Evolutionary conservation across 805 yeast genomes (phyloP), one percentile per base, ranked within the genome.

Genomic region (Wickerhamiella azyma): DNA sequence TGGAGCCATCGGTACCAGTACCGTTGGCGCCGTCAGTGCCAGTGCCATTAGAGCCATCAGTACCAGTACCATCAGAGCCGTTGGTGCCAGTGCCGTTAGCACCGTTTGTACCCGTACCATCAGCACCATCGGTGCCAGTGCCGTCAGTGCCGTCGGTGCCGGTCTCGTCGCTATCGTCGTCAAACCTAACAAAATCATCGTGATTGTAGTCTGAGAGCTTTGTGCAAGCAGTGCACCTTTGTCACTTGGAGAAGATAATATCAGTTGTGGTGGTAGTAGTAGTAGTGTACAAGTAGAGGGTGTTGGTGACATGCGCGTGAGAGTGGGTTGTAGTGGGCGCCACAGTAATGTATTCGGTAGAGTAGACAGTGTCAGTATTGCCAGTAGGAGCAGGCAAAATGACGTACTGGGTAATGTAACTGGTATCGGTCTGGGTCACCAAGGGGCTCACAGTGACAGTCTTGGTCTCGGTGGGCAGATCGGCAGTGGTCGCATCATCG

Each of bases 341-440:
- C 26, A 36, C 26, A 37, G 43, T 40, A 9, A 29, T 26, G 30
- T 29, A 43, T 24, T 17, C 18, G 21, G 46, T 43, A 11, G 41
- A 24, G 37, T 28, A 21, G 30, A 14, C 32, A 17, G 39, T 33
- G 14, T n/a, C 33, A 5, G 47, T 44, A 29, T 32, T 32, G 9
- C 16, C 21, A 19, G 37, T 9, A 16, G 16, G 14, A 13, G 28
- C 9, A 5, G 32, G 29, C 9, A 19, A 9, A 10, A 36, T 29
- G 21, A 33, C n/a, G 39, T 33, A n/a, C n/a, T 37, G 37, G 9
- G 37, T 30, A 29, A 35, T 16, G 17, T 16, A 26, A 9, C 35
- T 19, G 26, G 14, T 17, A 16, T 30, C 33, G n/a, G 33, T 30
- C n/a, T 30, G 33, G 8, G 33, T 30, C 5, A 30, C 33, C 33